Percentiles rank a stretch among this genome's conserved stretches.
These are phyloP conservation scores for Dactylellina parvicollis DNA, from an alignment of 2,329 filamentous ascomycete species.

Conservation along the genomic window DNA sequence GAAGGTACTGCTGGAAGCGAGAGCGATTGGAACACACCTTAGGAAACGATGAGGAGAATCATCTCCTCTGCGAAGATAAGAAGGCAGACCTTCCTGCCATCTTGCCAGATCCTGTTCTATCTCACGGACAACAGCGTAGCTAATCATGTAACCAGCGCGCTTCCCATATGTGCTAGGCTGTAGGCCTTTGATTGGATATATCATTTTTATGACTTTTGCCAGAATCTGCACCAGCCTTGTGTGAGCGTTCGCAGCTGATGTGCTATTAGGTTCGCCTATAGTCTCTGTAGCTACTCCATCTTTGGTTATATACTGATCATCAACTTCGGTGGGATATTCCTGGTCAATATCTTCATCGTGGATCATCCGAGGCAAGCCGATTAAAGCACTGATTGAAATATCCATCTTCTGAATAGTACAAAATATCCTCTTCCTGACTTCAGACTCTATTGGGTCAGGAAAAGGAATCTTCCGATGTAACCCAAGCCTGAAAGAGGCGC, in stretches of 20 bases:
- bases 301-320: conserved; percentile 74
- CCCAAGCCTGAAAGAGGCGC: conserved; percentile 79
- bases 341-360: conserved; percentile 75
- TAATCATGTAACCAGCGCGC: conserved; percentile 69
- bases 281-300: conserved; percentile 68
- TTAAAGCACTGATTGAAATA: conserved; percentile 73
- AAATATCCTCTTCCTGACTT: conserved; percentile 73
- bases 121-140: conserved; percentile 71
- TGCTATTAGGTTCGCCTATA: conserved; percentile 65
- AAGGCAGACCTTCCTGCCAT: conserved; percentile 75
- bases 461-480: conserved; percentile 77
- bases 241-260: conserved; percentile 74
- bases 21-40: conserved; percentile 53
- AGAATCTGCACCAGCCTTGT: conserved; percentile 72
- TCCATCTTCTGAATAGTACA: conserved; percentile 77
- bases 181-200: conserved; percentile 72
- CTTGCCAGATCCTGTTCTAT: conserved; percentile 72
- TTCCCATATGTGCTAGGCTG: conserved; percentile 65
- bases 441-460: conserved; percentile 71
- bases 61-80: conserved; percentile 79
- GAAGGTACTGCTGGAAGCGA: background rate
- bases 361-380: conserved; percentile 73
- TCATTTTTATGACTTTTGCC: conserved; percentile 71
- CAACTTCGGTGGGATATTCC: conserved; percentile 71
- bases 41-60: conserved; percentile 70